Percentiles rank a stretch among this genome's conserved stretches.
phyloP scores from a whole-genome alignment of 2,329 filamentous ascomycete species.

The Phaeosphaeria sp. region DNA sequence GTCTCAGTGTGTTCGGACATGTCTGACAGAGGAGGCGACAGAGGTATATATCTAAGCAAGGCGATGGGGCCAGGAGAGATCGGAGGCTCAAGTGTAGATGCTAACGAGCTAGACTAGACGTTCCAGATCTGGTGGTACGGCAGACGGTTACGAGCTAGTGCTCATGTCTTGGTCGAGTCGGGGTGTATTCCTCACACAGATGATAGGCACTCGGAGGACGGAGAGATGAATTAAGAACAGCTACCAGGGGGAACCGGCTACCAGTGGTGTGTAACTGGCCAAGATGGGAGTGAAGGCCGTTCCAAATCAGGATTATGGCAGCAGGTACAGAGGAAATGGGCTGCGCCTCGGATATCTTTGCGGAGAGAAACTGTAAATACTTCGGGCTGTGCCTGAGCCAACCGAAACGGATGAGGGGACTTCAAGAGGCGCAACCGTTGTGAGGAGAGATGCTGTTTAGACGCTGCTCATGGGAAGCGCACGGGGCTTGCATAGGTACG shows the following conservation, averaged over 20 bases:
- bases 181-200: conserved; percentile 33
- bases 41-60: conserved; percentile 43
- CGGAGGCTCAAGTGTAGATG: conserved; percentile 41
- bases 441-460: conserved; percentile 28
- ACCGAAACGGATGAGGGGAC: conserved; percentile 25
- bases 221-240: conserved; percentile 39
- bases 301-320: conserved; percentile 44
- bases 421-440: conserved; percentile 13
- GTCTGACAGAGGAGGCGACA: conserved; percentile 31
- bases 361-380: conserved; percentile 46
- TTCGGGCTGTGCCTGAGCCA: conserved; percentile 48
- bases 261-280: conserved; percentile 32
- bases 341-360: conserved; percentile 39
- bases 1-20: conserved; percentile 44
- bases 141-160: conserved; percentile 40
- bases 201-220: conserved; percentile 39
- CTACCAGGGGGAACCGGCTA: conserved; percentile 32
- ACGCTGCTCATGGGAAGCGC: conserved; percentile 33
- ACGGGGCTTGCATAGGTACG: conserved; percentile 25
- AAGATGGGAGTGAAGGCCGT: conserved; percentile 36
- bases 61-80: conserved; percentile 36
- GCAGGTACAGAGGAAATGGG: conserved; percentile 35
- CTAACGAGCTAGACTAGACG: conserved; percentile 33
- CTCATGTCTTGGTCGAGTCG: conserved; percentile 37
- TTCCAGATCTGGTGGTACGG: conserved; percentile 42